Conservation (phyloP, 768 basidiomycete genomes). For the Lactarius pseudohatsudake region DNA sequence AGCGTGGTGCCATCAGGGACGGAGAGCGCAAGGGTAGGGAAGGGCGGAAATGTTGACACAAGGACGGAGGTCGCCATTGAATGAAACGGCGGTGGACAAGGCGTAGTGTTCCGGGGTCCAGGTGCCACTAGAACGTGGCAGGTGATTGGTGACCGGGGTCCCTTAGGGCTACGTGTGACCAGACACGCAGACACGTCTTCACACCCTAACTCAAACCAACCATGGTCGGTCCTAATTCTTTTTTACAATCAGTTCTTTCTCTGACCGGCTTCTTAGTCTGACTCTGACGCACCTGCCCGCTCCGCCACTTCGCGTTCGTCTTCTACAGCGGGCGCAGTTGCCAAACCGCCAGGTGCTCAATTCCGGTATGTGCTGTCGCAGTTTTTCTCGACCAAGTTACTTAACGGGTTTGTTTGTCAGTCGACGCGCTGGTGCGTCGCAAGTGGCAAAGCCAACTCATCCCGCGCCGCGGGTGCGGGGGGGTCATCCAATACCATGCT, state of each 20-base stretch:
- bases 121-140: not conserved
- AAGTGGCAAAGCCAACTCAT: slow-evolving; percentile 73
- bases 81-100: not conserved
- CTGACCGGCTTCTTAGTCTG: slow-evolving; percentile 52
- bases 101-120: not conserved
- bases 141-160: not conserved
- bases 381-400: not conserved
- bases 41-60: slow-evolving; percentile 60
- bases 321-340: slow-evolving; percentile 50
- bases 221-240: slow-evolving; percentile 10
- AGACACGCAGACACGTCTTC: not conserved
- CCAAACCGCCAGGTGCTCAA: slow-evolving; percentile 76
- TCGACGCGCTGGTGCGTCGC: slow-evolving; percentile 68
- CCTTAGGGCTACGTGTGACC: not conserved
- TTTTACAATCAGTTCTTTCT: not conserved
- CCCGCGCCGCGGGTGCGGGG: slow-evolving; percentile 90
- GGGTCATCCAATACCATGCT: slow-evolving; percentile 99
- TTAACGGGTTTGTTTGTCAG: slow-evolving; percentile 38
- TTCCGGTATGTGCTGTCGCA: slow-evolving; percentile 59
- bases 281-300: slow-evolving; percentile 67
- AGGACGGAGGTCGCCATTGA: slow-evolving; percentile 53
- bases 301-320: slow-evolving; percentile 40
- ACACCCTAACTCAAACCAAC: not conserved
- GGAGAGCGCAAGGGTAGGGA: slow-evolving; percentile 52
- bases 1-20: slow-evolving; percentile 45